Evolutionary conservation across 1,284 basidiomycete species (phyloP).

Genomic region (Cystobasidium slooffiae): DNA sequence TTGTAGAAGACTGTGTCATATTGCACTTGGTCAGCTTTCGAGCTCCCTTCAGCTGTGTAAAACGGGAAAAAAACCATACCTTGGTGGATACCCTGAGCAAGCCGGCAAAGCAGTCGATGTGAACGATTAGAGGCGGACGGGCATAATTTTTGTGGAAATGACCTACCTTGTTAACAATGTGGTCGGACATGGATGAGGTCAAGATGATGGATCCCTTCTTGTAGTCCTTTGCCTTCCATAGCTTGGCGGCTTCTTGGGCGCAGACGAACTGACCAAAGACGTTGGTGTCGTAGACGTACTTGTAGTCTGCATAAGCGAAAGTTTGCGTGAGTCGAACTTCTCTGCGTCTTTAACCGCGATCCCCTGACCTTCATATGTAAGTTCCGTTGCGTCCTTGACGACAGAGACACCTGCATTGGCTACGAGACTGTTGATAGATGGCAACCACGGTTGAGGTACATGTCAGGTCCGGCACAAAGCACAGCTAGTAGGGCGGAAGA

Average conservation of each 20-base stretch:
- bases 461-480: not conserved
- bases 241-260: conserved; percentile 54
- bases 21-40: too few relatives aligned
- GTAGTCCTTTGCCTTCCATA: conserved; percentile 54
- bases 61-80: not conserved
- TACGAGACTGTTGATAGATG: conserved; percentile 19
- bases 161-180: conserved; percentile 61
- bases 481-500: not conserved
- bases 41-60: too few relatives aligned
- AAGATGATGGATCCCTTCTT: conserved; percentile 60
- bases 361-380: conserved; percentile 61
- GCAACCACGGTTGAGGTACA: not conserved
- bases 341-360: conserved; percentile 17
- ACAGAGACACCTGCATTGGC: conserved; percentile 60
- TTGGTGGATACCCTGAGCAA: not conserved
- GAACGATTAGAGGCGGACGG: too few relatives aligned
- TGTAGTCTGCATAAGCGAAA: not conserved
- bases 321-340: not conserved
- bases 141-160: too few relatives aligned
- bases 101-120: conserved; percentile 38
- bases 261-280: conserved; percentile 52
- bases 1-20: conserved; percentile 56
- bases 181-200: conserved; percentile 62
- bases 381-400: conserved; percentile 62
- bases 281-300: conserved; percentile 55